phyloP scores from a whole-genome alignment of 768 basidiomycete genomes.

The Candolleomyces eurysporus region DNA sequence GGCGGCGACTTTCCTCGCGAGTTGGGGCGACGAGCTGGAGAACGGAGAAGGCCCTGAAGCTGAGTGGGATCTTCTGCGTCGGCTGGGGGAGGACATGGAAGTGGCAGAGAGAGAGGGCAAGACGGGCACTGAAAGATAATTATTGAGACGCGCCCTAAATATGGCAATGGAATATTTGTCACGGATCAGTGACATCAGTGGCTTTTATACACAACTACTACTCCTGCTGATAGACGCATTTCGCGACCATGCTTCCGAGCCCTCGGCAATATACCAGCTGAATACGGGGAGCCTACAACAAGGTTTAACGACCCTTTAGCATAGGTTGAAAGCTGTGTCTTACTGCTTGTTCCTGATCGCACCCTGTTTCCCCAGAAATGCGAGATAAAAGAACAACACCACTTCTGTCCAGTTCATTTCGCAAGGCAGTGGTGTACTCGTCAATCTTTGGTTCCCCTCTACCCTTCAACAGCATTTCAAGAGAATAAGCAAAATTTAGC shows the following conservation, averaged over 20 bases:
- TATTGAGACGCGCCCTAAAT: not conserved
- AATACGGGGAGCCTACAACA: not conserved
- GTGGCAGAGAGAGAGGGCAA: slow-evolving; percentile 21
- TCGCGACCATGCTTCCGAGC: not conserved
- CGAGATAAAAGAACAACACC: not conserved
- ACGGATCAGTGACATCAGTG: not conserved
- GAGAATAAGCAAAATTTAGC: not conserved
- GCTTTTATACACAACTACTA: not conserved
- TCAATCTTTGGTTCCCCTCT: not conserved
- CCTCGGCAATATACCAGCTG: not conserved
- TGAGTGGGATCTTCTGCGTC: slow-evolving; percentile 57
- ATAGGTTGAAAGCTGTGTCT: not conserved
- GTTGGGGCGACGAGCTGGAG: slow-evolving; percentile 23
- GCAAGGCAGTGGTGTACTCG: not conserved
- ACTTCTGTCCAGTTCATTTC: not conserved
- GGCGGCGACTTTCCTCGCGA: slow-evolving; percentile 39
- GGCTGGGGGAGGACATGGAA: slow-evolving; percentile 27
- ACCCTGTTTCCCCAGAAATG: not conserved
- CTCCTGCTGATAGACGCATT: not conserved
- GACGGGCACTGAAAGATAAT: not conserved
- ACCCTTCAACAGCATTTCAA: not conserved
- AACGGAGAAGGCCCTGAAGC: slow-evolving; percentile 28
- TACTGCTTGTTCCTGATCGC: not conserved
- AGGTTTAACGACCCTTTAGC: not conserved
- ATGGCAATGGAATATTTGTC: slow-evolving; percentile 2